These are phyloP conservation scores for Spergularia bocconei DNA, from an alignment of 148 eudicot genomes.

Conservation along the genomic window DNA sequence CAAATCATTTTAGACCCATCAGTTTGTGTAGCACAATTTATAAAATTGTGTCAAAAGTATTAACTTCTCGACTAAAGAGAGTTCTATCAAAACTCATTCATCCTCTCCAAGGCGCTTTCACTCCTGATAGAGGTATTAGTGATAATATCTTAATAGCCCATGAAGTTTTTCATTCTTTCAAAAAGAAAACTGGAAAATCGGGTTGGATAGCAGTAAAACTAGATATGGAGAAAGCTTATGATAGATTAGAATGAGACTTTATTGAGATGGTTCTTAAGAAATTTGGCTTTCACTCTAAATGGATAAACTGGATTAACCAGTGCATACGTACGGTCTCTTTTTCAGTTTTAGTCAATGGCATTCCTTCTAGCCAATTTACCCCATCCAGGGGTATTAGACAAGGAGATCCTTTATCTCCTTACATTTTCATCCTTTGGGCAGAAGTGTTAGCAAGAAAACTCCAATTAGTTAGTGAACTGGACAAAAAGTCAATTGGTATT, in stretches of 20 bases:
- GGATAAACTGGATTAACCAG: background rate
- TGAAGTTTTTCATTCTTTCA: no score
- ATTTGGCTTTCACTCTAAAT: background rate
- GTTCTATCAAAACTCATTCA: background rate
- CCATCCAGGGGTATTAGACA: no score
- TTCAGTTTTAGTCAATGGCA: background rate
- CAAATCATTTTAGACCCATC: background rate
- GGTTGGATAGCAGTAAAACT: no score
- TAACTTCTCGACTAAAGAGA: background rate
- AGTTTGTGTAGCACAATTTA: background rate
- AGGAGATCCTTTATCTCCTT: background rate
- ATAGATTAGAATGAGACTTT: background rate
- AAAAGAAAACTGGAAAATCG: no score
- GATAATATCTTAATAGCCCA: no score
- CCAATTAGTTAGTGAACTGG: no score
- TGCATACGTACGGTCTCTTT: background rate
- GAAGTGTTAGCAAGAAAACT: background rate
- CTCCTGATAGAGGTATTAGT: no score
- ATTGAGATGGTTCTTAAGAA: background rate
- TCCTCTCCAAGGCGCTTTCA: no score
- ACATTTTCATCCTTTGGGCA: no score
- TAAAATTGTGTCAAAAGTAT: background rate
- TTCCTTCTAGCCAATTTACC: no score
- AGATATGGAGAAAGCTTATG: no score
- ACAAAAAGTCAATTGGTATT: no score